A percentile compares a stretch with the other conserved stretches of the same genome.
These are phyloP conservation scores for Yamadazyma mexicana DNA, from an alignment of 1,139 yeast species.

Conservation along the genomic window DNA sequence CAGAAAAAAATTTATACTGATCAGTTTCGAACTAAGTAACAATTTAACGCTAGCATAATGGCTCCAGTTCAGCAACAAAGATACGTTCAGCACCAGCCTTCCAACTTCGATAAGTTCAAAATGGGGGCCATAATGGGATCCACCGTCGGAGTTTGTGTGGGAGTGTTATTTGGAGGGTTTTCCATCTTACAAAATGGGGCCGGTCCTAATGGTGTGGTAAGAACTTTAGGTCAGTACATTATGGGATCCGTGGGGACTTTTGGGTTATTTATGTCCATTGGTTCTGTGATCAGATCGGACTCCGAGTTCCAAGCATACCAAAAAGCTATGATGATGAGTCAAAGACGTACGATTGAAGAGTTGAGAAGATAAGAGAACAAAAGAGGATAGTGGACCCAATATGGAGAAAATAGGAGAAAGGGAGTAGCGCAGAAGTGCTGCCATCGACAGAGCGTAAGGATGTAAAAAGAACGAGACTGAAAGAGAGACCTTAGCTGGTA, in stretches of 20 bases:
- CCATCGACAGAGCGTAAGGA: too few relatives aligned
- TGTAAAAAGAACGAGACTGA: slow-evolving; percentile 3
- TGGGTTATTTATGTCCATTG: slow-evolving; percentile 93
- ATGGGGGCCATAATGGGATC: slow-evolving; percentile 98
- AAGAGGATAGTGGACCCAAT: too few relatives aligned
- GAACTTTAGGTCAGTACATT: slow-evolving; percentile 94
- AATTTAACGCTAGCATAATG: too few relatives aligned
- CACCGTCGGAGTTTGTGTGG: slow-evolving; percentile 94
- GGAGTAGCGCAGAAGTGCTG: too few relatives aligned
- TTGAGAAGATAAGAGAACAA: neutral
- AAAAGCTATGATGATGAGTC: slow-evolving; percentile 36
- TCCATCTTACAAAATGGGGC: slow-evolving; percentile 92
- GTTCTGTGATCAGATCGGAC: slow-evolving; percentile 88
- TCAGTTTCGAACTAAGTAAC: too few relatives aligned
- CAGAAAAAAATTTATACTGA: slow-evolving; percentile 1
- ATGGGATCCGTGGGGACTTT: slow-evolving; percentile 97
- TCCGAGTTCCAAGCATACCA: slow-evolving; percentile 45
- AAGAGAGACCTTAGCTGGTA: too few relatives aligned
- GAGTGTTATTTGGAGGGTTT: slow-evolving; percentile 90
- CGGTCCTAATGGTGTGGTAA: slow-evolving; percentile 97
- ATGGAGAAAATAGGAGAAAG: neutral
- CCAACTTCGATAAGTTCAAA: slow-evolving; percentile 92
- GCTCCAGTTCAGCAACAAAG: slow-evolving; percentile 84
- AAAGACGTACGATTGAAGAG: slow-evolving; percentile 21
- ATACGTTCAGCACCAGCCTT: slow-evolving; percentile 74